Evolutionary conservation across 2,329 filamentous ascomycete species (phyloP).

Genomic region (Paracoccidioides lutzii): DNA sequence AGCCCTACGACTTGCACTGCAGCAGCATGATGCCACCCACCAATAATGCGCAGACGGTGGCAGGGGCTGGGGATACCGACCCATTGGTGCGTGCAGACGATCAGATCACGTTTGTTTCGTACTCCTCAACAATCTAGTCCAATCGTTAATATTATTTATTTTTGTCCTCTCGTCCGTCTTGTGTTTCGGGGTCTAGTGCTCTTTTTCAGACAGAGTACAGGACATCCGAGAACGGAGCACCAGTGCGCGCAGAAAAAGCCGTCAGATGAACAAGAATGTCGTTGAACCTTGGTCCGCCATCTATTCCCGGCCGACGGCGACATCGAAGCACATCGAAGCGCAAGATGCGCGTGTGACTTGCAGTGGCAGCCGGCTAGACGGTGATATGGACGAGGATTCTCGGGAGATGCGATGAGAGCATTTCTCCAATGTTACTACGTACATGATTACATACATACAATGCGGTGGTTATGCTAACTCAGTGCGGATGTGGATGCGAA

Average conservation of each 20-base stretch:
- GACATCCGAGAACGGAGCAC: not conserved
- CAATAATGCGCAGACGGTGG: not conserved
- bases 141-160: too few species aligned
- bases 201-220: not conserved
- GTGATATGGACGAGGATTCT: not conserved
- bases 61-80: not conserved
- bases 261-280: not conserved
- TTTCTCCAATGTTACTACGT: not conserved
- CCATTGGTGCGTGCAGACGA: not conserved
- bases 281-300: not conserved
- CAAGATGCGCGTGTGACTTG: slow-evolving; percentile 2
- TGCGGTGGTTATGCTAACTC: not conserved
- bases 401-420: not conserved
- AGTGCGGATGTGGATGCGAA: not conserved
- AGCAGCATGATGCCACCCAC: not conserved
- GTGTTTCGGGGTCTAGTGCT: not conserved
- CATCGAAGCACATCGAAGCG: not conserved
- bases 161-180: too few species aligned
- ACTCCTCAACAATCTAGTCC: not conserved
- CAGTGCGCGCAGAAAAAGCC: not conserved
- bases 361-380: not conserved
- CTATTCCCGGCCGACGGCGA: not conserved
- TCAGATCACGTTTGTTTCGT: not conserved
- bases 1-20: slow-evolving; percentile 18
- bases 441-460: not conserved